Evolutionary conservation across 2,329 filamentous ascomycete species (phyloP).

Genomic region (Ophiostoma pallidulum): DNA sequence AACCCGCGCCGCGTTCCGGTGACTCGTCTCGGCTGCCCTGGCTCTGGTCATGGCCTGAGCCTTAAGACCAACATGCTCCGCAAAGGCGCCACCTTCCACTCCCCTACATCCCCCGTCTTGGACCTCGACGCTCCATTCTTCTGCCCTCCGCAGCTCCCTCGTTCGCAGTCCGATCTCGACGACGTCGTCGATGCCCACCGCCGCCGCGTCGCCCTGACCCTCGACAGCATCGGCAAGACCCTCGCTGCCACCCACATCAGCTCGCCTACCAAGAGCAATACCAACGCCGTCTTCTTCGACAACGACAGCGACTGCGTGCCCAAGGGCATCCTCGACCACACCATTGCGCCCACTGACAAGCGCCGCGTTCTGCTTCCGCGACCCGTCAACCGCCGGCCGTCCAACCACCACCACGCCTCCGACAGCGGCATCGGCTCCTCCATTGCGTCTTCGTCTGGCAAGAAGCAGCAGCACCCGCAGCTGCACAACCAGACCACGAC

Average conservation of each 20-base stretch:
- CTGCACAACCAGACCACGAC: not conserved
- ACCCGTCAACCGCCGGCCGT: conserved; percentile 37
- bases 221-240: conserved; percentile 53
- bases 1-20: conserved; percentile 33
- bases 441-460: conserved; percentile 52
- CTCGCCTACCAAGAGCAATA: conserved; percentile 27
- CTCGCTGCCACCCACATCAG: conserved; percentile 30
- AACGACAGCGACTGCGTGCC: conserved; percentile 53
- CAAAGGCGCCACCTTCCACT: conserved; percentile 62
- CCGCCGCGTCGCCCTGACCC: conserved; percentile 57
- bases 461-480: conserved; percentile 28
- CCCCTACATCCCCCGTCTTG: conserved; percentile 34
- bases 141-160: conserved; percentile 45
- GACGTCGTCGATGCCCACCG: conserved; percentile 61
- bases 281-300: conserved; percentile 30
- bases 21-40: conserved; percentile 32
- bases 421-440: conserved; percentile 87
- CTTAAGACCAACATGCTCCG: conserved; percentile 51
- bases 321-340: conserved; percentile 47
- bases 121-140: conserved; percentile 27
- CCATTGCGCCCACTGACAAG: conserved; percentile 34
- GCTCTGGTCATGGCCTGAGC: conserved; percentile 32
- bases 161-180: conserved; percentile 61
- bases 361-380: conserved; percentile 45
- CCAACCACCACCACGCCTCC: conserved; percentile 57